Conservation (phyloP, 805 yeast species). For the Ogataea pilisensis region DNA sequence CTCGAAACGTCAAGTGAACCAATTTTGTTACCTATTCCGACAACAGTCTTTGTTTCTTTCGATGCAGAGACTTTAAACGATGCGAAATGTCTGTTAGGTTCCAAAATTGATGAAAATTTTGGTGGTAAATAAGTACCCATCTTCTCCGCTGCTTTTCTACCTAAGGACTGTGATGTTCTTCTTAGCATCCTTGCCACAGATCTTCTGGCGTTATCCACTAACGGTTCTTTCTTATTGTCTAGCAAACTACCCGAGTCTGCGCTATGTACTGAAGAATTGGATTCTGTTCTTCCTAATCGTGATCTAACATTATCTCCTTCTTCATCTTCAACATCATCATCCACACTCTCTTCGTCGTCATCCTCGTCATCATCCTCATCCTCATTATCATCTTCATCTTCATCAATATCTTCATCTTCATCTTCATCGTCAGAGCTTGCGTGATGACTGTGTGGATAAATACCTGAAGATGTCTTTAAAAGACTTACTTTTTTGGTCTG, state of each 20-base stretch:
- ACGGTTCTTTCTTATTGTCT: conserved; percentile 46
- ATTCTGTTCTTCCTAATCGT: conserved; percentile 15
- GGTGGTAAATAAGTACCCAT: conserved; percentile 88
- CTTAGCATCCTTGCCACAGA: conserved; percentile 74
- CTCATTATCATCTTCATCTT: conserved; percentile 24
- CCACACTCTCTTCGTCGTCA: conserved; percentile 18
- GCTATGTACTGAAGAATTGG: conserved; percentile 27
- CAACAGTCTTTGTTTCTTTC: conserved; percentile 42
- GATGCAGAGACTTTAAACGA: conserved; percentile 48
- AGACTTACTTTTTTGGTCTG: conserved; percentile 16
- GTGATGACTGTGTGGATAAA: conserved; percentile 21
- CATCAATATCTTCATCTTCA: conserved; percentile 28
- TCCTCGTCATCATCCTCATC: conserved; percentile 16
- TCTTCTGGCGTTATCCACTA: conserved; percentile 65
- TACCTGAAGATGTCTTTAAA: conserved; percentile 16
- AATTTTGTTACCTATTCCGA: conserved; percentile 40
- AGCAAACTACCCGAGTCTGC: conserved; percentile 15
- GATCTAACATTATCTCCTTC: conserved; percentile 13
- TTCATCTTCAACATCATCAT: conserved; percentile 15
- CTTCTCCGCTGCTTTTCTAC: conserved; percentile 78
- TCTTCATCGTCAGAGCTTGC: conserved; percentile 34
- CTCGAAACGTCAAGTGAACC: conserved; percentile 5
- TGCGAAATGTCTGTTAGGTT: conserved; percentile 93
- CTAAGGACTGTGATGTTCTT: conserved; percentile 72
- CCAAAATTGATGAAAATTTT: conserved; percentile 78